These are phyloP conservation scores for Pleodorina starrii DNA, from an alignment of 139 green algal species.

Conservation along the genomic window DNA sequence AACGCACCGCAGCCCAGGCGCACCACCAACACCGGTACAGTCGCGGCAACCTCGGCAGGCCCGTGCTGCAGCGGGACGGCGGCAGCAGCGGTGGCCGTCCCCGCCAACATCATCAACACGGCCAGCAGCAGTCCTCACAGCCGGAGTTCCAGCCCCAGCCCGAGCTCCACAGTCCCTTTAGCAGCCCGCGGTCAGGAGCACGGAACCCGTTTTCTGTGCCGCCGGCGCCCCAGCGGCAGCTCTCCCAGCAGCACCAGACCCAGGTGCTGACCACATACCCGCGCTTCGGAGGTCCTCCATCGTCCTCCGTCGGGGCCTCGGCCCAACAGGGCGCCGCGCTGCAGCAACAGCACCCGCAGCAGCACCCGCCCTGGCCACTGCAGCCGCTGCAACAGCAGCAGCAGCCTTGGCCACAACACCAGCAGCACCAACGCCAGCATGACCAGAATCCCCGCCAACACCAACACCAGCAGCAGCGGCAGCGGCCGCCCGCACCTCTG, in stretches of 20 bases:
- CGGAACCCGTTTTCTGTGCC: too few relatives aligned
- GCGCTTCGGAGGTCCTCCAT: too few relatives aligned
- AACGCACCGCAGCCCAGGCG: too few relatives aligned
- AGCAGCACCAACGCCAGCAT: background rate
- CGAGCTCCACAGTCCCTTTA: too few relatives aligned
- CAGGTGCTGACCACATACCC: background rate
- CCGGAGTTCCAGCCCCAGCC: too few relatives aligned
- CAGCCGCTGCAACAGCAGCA: too few relatives aligned
- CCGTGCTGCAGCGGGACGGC: background rate
- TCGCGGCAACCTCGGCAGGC: background rate
- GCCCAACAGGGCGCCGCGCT: background rate
- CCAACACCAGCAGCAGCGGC: background rate
- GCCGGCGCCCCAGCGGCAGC: background rate
- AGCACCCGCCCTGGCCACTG: too few relatives aligned
- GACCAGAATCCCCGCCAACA: background rate
- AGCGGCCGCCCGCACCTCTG: background rate
- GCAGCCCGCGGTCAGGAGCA: too few relatives aligned
- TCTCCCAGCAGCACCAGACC: background rate
- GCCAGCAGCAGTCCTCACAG: too few relatives aligned
- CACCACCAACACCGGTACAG: background rate
- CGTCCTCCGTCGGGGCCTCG: too few relatives aligned
- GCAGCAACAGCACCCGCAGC: background rate
- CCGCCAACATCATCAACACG: background rate
- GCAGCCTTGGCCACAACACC: too few relatives aligned
- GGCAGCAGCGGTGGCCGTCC: too few relatives aligned